Percentiles rank a stretch among this genome's conserved stretches.
Conservation (phyloP, 1,284 basidiomycete species). For the Leccinum griseonigrum region DNA sequence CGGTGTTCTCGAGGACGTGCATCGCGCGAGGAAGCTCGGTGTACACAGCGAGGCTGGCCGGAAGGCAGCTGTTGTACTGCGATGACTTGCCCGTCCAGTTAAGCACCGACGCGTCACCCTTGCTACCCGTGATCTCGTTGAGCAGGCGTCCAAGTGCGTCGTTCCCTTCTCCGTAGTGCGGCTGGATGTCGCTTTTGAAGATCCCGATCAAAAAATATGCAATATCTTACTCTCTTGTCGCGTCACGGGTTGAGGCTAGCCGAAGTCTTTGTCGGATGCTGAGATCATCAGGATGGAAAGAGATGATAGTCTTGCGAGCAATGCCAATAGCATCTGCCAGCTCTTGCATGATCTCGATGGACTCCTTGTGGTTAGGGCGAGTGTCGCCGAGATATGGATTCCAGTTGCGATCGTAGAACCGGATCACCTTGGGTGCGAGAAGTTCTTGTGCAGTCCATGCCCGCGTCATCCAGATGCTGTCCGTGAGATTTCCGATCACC, state of each 20-base stretch:
- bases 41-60: constrained; percentile 8
- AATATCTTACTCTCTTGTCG: constrained; percentile 12
- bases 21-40: neutral
- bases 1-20: neutral
- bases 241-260: constrained; percentile 7
- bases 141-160: constrained; percentile 14
- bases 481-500: neutral
- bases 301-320: constrained; percentile 5
- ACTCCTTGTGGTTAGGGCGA: constrained; percentile 15
- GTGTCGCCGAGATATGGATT: constrained; percentile 11
- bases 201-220: constrained; percentile 19
- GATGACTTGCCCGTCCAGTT: constrained; percentile 18
- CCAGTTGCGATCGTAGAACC: constrained; percentile 15
- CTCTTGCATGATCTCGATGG: constrained; percentile 14
- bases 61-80: constrained; percentile 15
- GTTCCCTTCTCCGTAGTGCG: constrained; percentile 13
- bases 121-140: constrained; percentile 12
- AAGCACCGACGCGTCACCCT: constrained; percentile 12
- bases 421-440: constrained; percentile 9
- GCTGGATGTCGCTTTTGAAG: constrained; percentile 16
- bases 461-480: constrained; percentile 12
- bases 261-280: constrained; percentile 12
- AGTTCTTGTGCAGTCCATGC: constrained; percentile 19
- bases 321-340: constrained; percentile 7
- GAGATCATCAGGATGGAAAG: constrained; percentile 11